phyloP scores from a whole-genome alignment of 2,329 filamentous ascomycete species.

The Gaeumannomyces sp. region DNA sequence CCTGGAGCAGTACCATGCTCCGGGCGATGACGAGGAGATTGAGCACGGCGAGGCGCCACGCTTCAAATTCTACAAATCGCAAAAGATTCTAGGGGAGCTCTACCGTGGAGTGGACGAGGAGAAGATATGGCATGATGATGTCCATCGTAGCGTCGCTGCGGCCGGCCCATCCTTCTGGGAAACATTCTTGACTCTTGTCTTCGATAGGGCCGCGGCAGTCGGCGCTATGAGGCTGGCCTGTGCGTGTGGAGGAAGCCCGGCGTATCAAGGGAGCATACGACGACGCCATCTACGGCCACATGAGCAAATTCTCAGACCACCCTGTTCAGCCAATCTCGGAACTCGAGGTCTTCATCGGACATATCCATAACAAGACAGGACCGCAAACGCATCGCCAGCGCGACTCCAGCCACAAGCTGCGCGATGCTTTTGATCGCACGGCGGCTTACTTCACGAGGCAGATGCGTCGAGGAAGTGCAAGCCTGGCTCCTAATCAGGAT shows the following conservation, averaged over 20 bases:
- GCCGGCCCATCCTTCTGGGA: slow-evolving; percentile 36
- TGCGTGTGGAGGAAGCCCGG: slow-evolving; percentile 31
- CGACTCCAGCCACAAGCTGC: slow-evolving; percentile 44
- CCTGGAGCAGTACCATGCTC: slow-evolving; percentile 26
- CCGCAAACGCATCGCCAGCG: slow-evolving; percentile 43
- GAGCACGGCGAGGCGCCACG: slow-evolving; percentile 36
- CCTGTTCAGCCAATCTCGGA: slow-evolving; percentile 38
- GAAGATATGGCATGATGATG: slow-evolving; percentile 52
- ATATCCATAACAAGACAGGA: slow-evolving; percentile 46
- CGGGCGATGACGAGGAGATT: slow-evolving; percentile 34
- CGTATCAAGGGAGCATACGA: slow-evolving; percentile 37
- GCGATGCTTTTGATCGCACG: slow-evolving; percentile 44
- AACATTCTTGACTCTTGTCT: slow-evolving; percentile 28
- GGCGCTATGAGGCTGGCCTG: slow-evolving; percentile 28
- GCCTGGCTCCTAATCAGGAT: background rate
- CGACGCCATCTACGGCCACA: slow-evolving; percentile 32
- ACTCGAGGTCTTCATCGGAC: slow-evolving; percentile 49
- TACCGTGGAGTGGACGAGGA: slow-evolving; percentile 70
- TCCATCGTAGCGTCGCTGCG: slow-evolving; percentile 25
- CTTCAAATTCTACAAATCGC: slow-evolving; percentile 57
- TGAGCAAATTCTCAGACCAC: slow-evolving; percentile 39
- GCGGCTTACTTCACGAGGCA: slow-evolving; percentile 28
- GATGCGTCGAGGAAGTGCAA: slow-evolving; percentile 17
- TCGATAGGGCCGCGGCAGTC: slow-evolving; percentile 22
- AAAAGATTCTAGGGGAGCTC: slow-evolving; percentile 62